Evolutionary conservation across 2,329 filamentous ascomycete genomes (phyloP), one percentile per base, ranked within the genome.

Genomic region (Allantophomopsis lycopodina): DNA sequence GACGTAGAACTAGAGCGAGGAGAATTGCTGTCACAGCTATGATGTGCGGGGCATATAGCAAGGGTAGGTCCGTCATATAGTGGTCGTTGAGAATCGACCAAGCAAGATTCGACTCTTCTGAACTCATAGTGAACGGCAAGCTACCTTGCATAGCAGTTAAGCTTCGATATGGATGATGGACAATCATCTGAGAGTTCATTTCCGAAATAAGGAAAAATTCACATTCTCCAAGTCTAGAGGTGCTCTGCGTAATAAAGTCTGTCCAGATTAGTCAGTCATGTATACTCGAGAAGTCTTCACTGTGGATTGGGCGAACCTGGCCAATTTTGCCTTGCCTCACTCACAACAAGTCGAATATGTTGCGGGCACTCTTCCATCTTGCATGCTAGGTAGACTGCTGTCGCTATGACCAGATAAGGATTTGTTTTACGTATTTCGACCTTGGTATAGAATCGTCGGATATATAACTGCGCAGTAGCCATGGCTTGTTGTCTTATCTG

Each of bases 281-380:
- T 36, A 36, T 39, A 18, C 13, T 31, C n/a, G 32, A 35, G 20
- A 15, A 32, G 18, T 36, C 18, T 20, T 20, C 37, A 38, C 33
- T 36, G 35, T 40, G 23, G 15, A 20, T 33, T 14, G 18, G 34
- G 48, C 59, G 37, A 64, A 75, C 76, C 73, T 52, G 84, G 79
- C 85, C 86, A 94, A 43, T 93, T 70, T 42, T 81, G 75, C 28
- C 86, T 78, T 3, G 88, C 86, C 59, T 98, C 91, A 36, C 77
- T 80, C 10, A 91, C 79, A 42, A 98, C 80, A 46, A 94, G 73
- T 21, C 91, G 76, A 52, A 98, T 96, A 58, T 98, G 91, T 58
- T 96, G 89, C 2, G 91, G 91, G 38, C 80, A 88, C 60, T 98
- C 91, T 59, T 98, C 91, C 76, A 94, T 94, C 63, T 98, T 98